Evolutionary conservation across 2,329 filamentous ascomycete genomes (phyloP), one percentile per base, ranked within the genome.

Genomic region (Aspergillus sp.): DNA sequence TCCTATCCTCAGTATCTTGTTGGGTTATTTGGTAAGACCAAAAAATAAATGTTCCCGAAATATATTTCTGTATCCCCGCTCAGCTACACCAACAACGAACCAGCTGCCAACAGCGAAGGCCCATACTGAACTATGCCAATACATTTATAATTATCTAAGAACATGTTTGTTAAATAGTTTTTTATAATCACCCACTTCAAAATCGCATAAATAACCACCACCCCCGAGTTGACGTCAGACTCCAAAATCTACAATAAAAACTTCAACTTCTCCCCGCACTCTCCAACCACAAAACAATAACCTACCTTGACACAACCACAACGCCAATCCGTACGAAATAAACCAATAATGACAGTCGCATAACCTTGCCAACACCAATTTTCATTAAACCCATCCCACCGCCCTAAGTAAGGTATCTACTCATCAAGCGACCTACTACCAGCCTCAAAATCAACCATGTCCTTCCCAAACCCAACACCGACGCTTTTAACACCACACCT

Each of bases 401-500:
- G 2, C 33, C 5, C 19, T 37, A 30, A 20, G 20, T 37, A 30
- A 20, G 20, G 3, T 20, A 20, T 11, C 24, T 22, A 19, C 15
- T 19, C 5, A 53, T 5, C 30, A 24, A 17, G 8, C 19, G 37
- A 7, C 30, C 6, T 11, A 11, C 19, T 17, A 15, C 22, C 19
- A 20, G 12, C 4, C 30, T 13, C 17, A 15, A n/a, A 27, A 11
- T 4, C 40, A 39, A 40, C 42, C 15, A 54, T 30, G 20, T 5
- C 33, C 19, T 41, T 13, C 33, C 15, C 30, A 40, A 47, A 20
- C 11, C 75, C n/a, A 45, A 49, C 54, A 20, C 75, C 73, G 39
- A 76, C 76, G 7, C 66, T 81, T 57, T 71, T 82, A 33, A 68
- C 80, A 61, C 72, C 74, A 33, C 54, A 72, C 41, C 75, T 82